Evolutionary conservation across 2,329 filamentous ascomycete species (phyloP), one percentile per base, ranked within the genome.

Genomic region (Myriosclerotinia curreyana): DNA sequence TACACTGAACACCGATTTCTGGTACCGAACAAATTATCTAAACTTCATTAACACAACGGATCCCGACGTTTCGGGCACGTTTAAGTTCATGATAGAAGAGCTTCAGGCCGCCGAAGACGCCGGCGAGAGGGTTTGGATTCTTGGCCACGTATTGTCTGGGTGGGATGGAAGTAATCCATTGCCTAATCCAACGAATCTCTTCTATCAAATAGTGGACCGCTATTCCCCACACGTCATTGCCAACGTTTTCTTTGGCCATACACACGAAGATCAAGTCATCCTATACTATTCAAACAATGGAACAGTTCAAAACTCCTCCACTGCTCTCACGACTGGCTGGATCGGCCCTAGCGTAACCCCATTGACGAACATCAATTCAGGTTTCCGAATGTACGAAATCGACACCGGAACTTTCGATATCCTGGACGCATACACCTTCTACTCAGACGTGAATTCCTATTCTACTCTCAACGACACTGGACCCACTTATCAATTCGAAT

Each of bases 161-260:
- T 85, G 82, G 80, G 82, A 84, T 69, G 83, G 82, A 34, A 73
- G 73, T 3, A 84, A 85, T 64, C 79, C 82, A 3, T 71, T 83
- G 8, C 79, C 80, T 5, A 82, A 83, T 61, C 83, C 82, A 0
- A 79, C 77, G 1, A 77, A 83, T 68, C 76, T 85, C 48, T 79
- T 84, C 76, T 82, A 82, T 67, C 79, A 82, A 68, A 83, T 83
- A 56, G 72, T 84, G 14, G 81, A 82, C 64, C 79, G 82, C 15
- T 84, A 82, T 71, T 80, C 78, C 0, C 81, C 82, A 0, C 81
- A 83, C 64, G 81, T 83, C 12, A 83, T 84, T 63, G 81, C 81
- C 1, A 81, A 80, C 62, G 73, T 82, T 34, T 83, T 84, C 75
- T 84, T 79, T 67, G 82, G 81, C 7, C 82, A 84, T 66, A 83